Base-by-base conservation (phyloP, 2,329 filamentous ascomycete genomes). In the Eutypella sp. region DNA sequence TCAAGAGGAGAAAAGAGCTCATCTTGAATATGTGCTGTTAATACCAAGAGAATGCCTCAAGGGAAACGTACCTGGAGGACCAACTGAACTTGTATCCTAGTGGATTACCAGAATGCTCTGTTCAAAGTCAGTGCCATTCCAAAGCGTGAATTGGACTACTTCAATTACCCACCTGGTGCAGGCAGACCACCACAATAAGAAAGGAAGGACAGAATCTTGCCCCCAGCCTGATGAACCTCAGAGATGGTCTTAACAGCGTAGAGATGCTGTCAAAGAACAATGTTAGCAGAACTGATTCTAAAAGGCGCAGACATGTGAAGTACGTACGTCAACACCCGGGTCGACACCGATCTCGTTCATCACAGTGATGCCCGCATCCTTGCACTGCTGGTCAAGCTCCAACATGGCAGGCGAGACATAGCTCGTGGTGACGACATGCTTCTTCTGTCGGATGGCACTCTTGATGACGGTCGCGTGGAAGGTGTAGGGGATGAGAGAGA, bases 291-390 rank as follows among this genome's bases (percentile, higher is more conserved):
- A n/a, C n/a, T n/a, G n/a, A n/a, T n/a, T n/a, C n/a, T n/a, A n/a
- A n/a, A n/a, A n/a, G n/a, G n/a, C n/a, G n/a, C n/a, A n/a, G n/a
- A n/a, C n/a, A n/a, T n/a, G n/a, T n/a, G n/a, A n/a, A n/a, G n/a
- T n/a, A n/a, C 5, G 9, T 36, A 23, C 6, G 4, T 10, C n/a
- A n/a, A n/a, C n/a, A n/a, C n/a, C n/a, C n/a, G n/a, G n/a, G n/a
- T n/a, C n/a, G n/a, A 19, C 64, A 52, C 89, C 89, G 62, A 95
- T 95, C 79, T 97, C 92, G 72, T 96, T 96, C 86, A 96, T 90
- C 65, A 96, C 90, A n/a, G 89, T 95, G 66, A 96, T 96, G 51
- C 90, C 91, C 22, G 91, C 92, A 52, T 85, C 86, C 79, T 95
- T 95, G 66, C 79, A 82, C 59, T 85, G 74, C 59, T 82, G 74